Conservation (phyloP, 352 stramenopile genomes). For the Thalassiosira pacifica region DNA sequence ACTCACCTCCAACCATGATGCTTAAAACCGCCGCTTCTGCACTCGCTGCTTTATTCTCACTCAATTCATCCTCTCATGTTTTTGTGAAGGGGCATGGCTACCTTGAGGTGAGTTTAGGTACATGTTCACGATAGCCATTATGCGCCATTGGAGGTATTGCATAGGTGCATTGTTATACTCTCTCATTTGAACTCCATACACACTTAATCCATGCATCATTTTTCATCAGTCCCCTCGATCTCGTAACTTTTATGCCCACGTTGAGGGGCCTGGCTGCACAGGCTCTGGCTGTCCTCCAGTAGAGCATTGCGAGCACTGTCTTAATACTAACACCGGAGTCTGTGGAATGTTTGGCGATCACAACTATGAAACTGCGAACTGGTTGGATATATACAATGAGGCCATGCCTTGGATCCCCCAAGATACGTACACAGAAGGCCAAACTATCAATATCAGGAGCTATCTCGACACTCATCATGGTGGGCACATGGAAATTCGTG, state of each 20-base stretch:
- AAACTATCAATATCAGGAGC: slow-evolving; percentile 63
- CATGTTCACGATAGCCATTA: too few species aligned
- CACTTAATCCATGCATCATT: too few species aligned
- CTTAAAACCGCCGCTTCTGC: too few species aligned
- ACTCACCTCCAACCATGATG: too few species aligned
- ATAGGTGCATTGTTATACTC: too few species aligned
- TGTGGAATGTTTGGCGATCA: neutral
- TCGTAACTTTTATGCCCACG: slow-evolving; percentile 39
- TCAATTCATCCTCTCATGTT: too few species aligned
- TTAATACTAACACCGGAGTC: slow-evolving; percentile 16
- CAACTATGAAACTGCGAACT: slow-evolving; percentile 13
- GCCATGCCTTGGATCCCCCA: slow-evolving; percentile 41
- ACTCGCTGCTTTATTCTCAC: too few species aligned
- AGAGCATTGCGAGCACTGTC: slow-evolving; percentile 48
- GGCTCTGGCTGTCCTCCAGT: neutral
- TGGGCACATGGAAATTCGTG: slow-evolving; percentile 72
- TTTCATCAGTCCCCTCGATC: slow-evolving; percentile 12
- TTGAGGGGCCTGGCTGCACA: slow-evolving; percentile 4
- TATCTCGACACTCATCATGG: slow-evolving; percentile 78
- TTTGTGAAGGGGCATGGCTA: too few species aligned
- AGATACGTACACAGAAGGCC: slow-evolving; percentile 28
- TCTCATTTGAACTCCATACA: too few species aligned
- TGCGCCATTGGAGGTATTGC: too few species aligned
- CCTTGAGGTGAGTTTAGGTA: too few species aligned
- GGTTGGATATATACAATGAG: slow-evolving; percentile 17